These are phyloP conservation scores for Xanthoconium stramineum DNA, from an alignment of 768 basidiomycete genomes.

Conservation along the genomic window DNA sequence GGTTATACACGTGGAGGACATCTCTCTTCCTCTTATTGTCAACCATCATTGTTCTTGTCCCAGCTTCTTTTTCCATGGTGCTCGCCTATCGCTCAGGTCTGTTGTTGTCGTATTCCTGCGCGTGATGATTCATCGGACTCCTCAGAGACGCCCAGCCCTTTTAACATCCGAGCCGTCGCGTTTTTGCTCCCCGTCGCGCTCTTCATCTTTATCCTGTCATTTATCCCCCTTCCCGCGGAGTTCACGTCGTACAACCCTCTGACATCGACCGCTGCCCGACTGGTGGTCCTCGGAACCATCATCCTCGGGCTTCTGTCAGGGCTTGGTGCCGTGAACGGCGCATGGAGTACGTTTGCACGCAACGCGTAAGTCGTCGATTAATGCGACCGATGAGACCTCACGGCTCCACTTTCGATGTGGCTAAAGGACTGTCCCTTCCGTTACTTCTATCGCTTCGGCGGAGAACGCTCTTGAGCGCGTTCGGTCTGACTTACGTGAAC, in stretches of 20 bases:
- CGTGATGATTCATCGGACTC: neutral
- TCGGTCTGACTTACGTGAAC: conserved; percentile 51
- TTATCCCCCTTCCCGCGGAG: conserved; percentile 63
- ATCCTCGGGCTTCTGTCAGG: conserved; percentile 81
- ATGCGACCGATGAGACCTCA: conserved; percentile 7
- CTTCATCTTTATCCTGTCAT: conserved; percentile 60
- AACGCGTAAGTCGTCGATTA: conserved; percentile 24
- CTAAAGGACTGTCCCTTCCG: conserved; percentile 22
- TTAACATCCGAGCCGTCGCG: conserved; percentile 18
- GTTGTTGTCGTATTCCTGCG: neutral
- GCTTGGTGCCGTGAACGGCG: conserved; percentile 68
- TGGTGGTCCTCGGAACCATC: conserved; percentile 73
- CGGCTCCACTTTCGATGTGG: conserved; percentile 8
- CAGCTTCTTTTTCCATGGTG: conserved; percentile 59
- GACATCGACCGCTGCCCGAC: conserved; percentile 53
- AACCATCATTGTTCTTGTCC: conserved; percentile 63
- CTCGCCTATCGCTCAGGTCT: conserved; percentile 42
- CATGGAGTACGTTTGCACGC: conserved; percentile 43
- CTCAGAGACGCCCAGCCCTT: conserved; percentile 24
- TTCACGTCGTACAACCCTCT: conserved; percentile 39
- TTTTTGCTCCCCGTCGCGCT: conserved; percentile 47
- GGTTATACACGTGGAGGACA: conserved; percentile 64
- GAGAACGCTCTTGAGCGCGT: conserved; percentile 60
- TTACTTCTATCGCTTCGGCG: conserved; percentile 41
- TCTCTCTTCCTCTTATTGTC: conserved; percentile 61